A percentile compares a stretch with the other conserved stretches of the same genome.
These are phyloP conservation scores for Aspergillus baeticus DNA, from an alignment of 495 filamentous ascomycete species.

Conservation along the genomic window DNA sequence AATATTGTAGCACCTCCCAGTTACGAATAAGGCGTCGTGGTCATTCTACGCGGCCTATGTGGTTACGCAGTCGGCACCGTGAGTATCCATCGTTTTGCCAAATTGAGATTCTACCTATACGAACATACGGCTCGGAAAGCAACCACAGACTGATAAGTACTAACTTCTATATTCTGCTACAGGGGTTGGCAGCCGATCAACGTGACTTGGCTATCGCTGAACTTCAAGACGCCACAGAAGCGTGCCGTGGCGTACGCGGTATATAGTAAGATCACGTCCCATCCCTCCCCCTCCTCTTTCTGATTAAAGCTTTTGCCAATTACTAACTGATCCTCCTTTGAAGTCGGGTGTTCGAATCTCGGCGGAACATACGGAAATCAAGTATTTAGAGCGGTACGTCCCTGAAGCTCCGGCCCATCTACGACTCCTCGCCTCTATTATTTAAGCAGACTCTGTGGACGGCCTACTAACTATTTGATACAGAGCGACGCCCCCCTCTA, in stretches of 20 bases:
- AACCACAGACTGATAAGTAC: too few species aligned
- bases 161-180: neutral
- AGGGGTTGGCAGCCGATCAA: neutral
- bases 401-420: neutral
- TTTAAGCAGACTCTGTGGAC: neutral
- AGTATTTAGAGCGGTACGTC: neutral
- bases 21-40: neutral
- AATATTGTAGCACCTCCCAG: neutral
- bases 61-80: neutral
- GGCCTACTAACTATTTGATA: neutral
- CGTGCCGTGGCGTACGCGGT: neutral
- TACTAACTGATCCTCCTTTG: neutral
- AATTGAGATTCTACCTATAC: neutral
- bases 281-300: neutral
- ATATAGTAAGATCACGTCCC: neutral
- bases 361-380: neutral
- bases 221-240: neutral
- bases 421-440: neutral
- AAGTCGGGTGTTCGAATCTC: neutral
- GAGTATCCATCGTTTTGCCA: neutral
- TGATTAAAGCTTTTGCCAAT: too few species aligned
- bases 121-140: too few species aligned
- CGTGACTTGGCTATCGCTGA: neutral
- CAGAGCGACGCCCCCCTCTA: neutral
- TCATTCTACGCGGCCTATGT: neutral